A percentile compares a stretch with the other conserved stretches of the same genome.
Evolutionary conservation across 23 red algal species (phyloP).

Genomic region (Gracilaria domingensis): DNA sequence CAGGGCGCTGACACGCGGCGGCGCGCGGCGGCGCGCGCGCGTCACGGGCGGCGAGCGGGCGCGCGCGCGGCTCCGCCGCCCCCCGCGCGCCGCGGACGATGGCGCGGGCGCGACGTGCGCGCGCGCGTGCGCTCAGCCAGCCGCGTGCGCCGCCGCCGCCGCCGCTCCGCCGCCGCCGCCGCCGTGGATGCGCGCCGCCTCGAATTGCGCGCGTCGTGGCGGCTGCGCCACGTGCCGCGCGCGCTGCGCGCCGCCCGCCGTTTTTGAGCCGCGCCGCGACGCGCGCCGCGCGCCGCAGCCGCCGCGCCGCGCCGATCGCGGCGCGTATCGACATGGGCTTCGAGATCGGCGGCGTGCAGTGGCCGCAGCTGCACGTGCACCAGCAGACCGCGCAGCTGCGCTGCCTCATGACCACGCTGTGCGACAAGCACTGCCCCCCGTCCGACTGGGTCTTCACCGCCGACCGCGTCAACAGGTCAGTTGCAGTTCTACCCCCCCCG

Average conservation of each 20-base stretch:
- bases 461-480: constrained; percentile 69
- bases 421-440: constrained; percentile 62
- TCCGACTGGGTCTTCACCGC: constrained; percentile 97
- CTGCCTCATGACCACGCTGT: constrained; percentile 84
- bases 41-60: neutral
- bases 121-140: constrained; percentile 29
- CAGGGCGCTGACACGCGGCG: neutral
- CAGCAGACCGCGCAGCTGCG: constrained; percentile 75
- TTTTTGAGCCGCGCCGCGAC: neutral
- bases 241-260: neutral
- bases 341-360: constrained; percentile 16
- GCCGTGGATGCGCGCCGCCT: too few species aligned
- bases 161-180: too few species aligned
- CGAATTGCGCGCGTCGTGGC: neutral
- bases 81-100: neutral
- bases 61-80: neutral
- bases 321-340: constrained; percentile 27
- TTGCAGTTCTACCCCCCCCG: neutral
- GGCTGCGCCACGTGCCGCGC: neutral
- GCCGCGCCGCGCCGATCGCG: neutral
- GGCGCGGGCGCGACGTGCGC: neutral
- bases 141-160: too few species aligned
- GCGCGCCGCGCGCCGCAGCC: neutral
- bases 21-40: neutral
- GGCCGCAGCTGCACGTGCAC: constrained; percentile 72